Percentiles rank a stretch among this genome's conserved stretches.
Evolutionary conservation across 1,284 basidiomycete genomes (phyloP).

Genomic region (Sanghuangporus baumii): DNA sequence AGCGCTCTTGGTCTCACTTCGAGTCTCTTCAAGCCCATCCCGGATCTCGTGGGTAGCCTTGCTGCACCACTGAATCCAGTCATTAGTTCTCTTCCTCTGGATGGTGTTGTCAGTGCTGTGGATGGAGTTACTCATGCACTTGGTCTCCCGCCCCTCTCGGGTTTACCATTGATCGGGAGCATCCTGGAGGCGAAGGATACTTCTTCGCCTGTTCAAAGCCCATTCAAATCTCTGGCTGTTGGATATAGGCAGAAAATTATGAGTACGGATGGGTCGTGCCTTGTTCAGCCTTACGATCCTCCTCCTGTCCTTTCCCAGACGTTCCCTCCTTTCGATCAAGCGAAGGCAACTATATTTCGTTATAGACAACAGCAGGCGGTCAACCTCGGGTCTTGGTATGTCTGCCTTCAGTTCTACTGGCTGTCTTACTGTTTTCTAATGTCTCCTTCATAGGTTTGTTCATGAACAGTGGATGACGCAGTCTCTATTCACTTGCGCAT

Average conservation of each 20-base stretch:
- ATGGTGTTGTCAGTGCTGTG: constrained; percentile 15
- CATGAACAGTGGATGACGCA: constrained; percentile 77
- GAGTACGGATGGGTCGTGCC: constrained; percentile 23
- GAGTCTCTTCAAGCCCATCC: constrained; percentile 34
- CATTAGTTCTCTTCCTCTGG: not conserved
- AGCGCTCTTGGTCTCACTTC: constrained; percentile 31
- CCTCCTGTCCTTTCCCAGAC: constrained; percentile 31
- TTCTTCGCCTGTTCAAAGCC: constrained; percentile 4
- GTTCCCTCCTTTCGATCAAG: constrained; percentile 46
- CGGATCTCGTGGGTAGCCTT: constrained; percentile 18
- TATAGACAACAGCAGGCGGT: constrained; percentile 62
- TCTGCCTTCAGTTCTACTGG: not conserved
- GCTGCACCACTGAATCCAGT: constrained; percentile 2
- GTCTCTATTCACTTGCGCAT: constrained; percentile 60
- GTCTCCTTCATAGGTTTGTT: constrained; percentile 51
- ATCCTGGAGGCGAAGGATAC: constrained; percentile 8
- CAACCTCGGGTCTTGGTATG: constrained; percentile 60
- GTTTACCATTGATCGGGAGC: constrained; percentile 11
- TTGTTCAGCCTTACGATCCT: constrained; percentile 33
- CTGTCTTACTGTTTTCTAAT: not conserved
- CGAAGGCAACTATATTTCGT: constrained; percentile 47
- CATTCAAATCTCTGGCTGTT: not conserved
- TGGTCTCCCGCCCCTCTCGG: constrained; percentile 8
- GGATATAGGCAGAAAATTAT: not conserved
- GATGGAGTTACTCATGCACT: constrained; percentile 6